Evolutionary conservation across 106 monocot species (phyloP).

Genomic region (Dactylorhiza incarnata): DNA sequence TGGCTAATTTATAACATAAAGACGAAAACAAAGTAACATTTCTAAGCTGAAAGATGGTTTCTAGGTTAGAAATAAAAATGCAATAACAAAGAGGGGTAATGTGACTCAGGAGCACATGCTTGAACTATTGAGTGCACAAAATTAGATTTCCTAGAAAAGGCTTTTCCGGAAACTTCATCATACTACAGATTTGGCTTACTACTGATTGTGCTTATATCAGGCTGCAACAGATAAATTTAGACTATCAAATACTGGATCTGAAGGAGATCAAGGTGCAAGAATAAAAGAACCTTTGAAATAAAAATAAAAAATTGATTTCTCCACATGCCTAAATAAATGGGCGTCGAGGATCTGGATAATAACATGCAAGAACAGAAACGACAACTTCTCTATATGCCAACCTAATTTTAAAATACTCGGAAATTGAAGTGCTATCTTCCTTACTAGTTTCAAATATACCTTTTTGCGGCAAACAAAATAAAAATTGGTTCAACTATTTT

Average conservation of each 20-base stretch:
- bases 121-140: slow-evolving; percentile 59
- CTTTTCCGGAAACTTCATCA: slow-evolving; percentile 58
- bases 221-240: too few relatives aligned
- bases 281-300: too few relatives aligned
- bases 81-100: background rate
- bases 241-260: too few relatives aligned
- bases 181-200: too few relatives aligned
- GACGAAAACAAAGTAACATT: too few relatives aligned
- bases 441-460: slow-evolving; percentile 85
- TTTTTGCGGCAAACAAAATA: slow-evolving; percentile 77
- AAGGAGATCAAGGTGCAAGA: too few relatives aligned
- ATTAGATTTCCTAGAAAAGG: slow-evolving; percentile 67
- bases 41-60: background rate
- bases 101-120: slow-evolving; percentile 72
- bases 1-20: too few relatives aligned
- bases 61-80: background rate
- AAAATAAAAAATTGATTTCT: too few relatives aligned
- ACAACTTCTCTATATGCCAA: slow-evolving; percentile 77
- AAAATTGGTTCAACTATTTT: background rate
- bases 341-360: too few relatives aligned
- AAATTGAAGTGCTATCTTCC: slow-evolving; percentile 64
- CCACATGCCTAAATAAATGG: too few relatives aligned
- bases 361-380: too few relatives aligned
- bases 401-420: slow-evolving; percentile 64
- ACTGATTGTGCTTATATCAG: too few relatives aligned